Evolutionary conservation across 75 land plant species (phyloP).

Genomic region (Cupressus sempervirens): DNA sequence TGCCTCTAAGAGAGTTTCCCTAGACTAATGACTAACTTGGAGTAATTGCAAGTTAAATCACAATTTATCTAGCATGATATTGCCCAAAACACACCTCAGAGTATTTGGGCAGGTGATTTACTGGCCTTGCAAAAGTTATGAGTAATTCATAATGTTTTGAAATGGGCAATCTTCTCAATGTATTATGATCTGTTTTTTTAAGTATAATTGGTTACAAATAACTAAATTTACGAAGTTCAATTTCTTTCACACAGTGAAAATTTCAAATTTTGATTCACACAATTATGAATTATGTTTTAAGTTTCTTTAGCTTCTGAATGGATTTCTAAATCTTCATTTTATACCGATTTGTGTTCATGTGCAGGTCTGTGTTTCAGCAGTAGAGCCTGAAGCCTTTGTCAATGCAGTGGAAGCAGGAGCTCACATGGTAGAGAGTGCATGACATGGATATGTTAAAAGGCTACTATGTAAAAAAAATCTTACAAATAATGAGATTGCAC

Average conservation of each 20-base stretch:
- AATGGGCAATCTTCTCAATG: neutral
- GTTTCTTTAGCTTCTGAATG: neutral
- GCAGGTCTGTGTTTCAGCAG: slow-evolving; percentile 86
- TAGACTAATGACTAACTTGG: too few relatives aligned
- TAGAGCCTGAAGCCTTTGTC: slow-evolving; percentile 63
- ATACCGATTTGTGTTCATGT: slow-evolving; percentile 6
- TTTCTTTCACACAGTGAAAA: neutral
- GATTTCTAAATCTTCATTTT: neutral
- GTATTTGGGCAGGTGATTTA: too few relatives aligned
- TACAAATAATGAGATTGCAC: neutral
- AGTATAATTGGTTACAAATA: neutral
- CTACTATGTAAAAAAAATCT: neutral
- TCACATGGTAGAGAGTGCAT: slow-evolving; percentile 59
- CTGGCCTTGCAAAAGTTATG: too few relatives aligned
- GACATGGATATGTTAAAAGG: neutral
- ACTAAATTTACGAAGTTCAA: neutral
- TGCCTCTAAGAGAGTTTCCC: too few relatives aligned
- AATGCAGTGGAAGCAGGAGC: slow-evolving; percentile 92
- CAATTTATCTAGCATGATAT: too few relatives aligned
- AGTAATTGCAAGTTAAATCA: too few relatives aligned
- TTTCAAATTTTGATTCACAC: neutral
- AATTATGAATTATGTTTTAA: neutral
- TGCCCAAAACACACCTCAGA: too few relatives aligned
- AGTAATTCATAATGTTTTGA: too few relatives aligned
- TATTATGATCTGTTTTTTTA: neutral